Base-by-base conservation (phyloP, 306 rosid genomes). In the Corylus avellana region DNA sequence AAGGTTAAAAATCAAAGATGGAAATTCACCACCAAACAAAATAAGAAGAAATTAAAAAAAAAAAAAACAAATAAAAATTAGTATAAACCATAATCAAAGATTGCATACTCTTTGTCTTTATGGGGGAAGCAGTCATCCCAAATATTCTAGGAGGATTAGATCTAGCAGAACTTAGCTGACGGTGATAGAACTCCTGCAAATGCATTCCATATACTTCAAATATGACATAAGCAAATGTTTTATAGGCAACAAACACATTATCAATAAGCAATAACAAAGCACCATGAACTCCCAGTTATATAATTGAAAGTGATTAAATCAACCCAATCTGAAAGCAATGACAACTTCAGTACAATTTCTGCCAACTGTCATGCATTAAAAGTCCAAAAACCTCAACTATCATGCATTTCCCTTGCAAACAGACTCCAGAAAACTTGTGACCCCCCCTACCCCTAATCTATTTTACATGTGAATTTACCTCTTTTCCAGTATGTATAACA, bases 41-140 rank as follows among this genome's bases (percentile, higher is more conserved):
- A 44, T 49, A 32, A 46, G 75, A 18, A 42, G 62, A 48, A 37
- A 47, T 18, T 27, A 12, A 50, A 56, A 50, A 22, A 22, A 22
- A 22, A 22, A 22, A 22, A 77, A 22, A 32, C 57, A 50, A 42
- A 54, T 81, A 76, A 47, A 70, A 76, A 53, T 66, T 58, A 25
- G 70, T 10, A 50, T 12, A 61, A 44, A 73, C 58, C 25, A 49
- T 14, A 17, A 66, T 62, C 62, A 10, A 55, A 75, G 71, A 17
- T 62, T 71, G 27, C 17, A 7, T 76, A 94, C 98, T 97, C 85
- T 94, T 94, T 4, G 97, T 82, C 76, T 92, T 94, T 47, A 94
- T 83, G 32, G 94, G 98, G 64, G 98, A 89, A 62, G 97, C 97
- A 73, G 97, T 91, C 98, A 94, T 94, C 80, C 98, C 98, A 37